Conservation (phyloP, 805 yeast species). For the Candida sonorensis region DNA sequence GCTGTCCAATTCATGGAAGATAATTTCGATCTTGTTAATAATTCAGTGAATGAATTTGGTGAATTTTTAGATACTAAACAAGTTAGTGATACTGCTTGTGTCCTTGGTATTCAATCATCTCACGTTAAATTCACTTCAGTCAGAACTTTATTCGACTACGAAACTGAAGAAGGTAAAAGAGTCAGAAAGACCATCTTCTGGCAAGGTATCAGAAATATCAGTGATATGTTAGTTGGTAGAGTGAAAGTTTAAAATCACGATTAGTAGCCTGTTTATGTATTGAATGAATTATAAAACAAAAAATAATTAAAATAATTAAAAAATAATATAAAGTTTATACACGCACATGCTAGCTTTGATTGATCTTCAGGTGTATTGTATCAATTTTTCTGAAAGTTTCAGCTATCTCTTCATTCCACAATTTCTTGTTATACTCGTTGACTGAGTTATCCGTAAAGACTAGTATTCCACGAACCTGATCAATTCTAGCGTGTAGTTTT, state of each 20-base stretch:
- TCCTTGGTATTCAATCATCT: conserved; percentile 75
- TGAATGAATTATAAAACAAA: too few relatives aligned
- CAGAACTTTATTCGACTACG: conserved; percentile 74
- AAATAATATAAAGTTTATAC: too few relatives aligned
- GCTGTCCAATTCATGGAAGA: conserved; percentile 65
- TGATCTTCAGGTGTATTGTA: too few relatives aligned
- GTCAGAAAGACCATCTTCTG: conserved; percentile 88
- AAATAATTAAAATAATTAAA: too few relatives aligned
- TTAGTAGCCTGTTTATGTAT: too few relatives aligned
- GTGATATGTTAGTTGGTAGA: conserved; percentile 82
- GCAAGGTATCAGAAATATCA: conserved; percentile 66
- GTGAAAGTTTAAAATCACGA: conserved; percentile 16
- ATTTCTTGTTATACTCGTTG: background rate
- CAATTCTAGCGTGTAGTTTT: conserved; percentile 19
- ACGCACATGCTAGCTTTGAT: too few relatives aligned
- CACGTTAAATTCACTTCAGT: conserved; percentile 70
- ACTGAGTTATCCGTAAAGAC: conserved; percentile 8
- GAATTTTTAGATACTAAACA: conserved; percentile 21
- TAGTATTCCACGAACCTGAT: conserved; percentile 15
- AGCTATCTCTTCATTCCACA: conserved; percentile 5
- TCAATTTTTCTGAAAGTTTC: conserved; percentile 8
- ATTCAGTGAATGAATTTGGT: conserved; percentile 22
- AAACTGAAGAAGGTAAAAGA: conserved; percentile 74
- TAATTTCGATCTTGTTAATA: conserved; percentile 11
- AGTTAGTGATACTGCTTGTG: conserved; percentile 57